Percentiles rank a stretch among this genome's conserved stretches.
phyloP scores from a whole-genome alignment of 2,329 filamentous ascomycete genomes.

The Pseudocercospora fijiensis region DNA sequence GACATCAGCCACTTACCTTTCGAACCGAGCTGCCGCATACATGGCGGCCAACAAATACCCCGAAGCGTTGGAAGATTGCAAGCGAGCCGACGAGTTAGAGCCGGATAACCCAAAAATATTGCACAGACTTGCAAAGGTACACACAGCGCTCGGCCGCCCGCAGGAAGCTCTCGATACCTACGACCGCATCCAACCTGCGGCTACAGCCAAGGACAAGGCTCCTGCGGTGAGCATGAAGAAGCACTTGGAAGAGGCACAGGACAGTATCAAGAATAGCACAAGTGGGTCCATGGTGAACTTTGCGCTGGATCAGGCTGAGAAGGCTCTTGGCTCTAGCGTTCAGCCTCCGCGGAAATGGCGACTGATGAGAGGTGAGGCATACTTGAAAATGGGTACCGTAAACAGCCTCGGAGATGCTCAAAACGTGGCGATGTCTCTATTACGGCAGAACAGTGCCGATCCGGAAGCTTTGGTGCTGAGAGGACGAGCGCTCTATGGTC shows the following conservation, averaged over 20 bases:
- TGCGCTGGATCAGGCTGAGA: slow-evolving; percentile 86
- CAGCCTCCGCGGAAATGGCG: slow-evolving; percentile 88
- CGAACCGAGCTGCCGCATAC: slow-evolving; percentile 91
- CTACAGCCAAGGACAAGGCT: slow-evolving; percentile 80
- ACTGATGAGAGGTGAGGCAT: slow-evolving; percentile 85
- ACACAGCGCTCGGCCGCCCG: slow-evolving; percentile 81
- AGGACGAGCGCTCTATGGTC: slow-evolving; percentile 81
- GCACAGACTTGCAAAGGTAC: slow-evolving; percentile 82
- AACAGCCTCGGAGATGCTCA: slow-evolving; percentile 90
- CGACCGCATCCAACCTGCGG: slow-evolving; percentile 72
- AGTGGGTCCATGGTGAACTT: slow-evolving; percentile 89
- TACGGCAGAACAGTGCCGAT: slow-evolving; percentile 84
- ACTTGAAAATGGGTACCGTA: slow-evolving; percentile 85
- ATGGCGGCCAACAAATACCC: slow-evolving; percentile 81
- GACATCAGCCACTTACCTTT: slow-evolving; percentile 82
- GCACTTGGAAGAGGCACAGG: slow-evolving; percentile 76
- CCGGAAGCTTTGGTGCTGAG: slow-evolving; percentile 90
- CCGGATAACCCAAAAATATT: slow-evolving; percentile 84
- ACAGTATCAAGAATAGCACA: slow-evolving; percentile 70
- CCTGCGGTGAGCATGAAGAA: slow-evolving; percentile 81
- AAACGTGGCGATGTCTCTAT: slow-evolving; percentile 82
- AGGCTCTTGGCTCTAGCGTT: slow-evolving; percentile 71
- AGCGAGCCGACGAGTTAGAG: slow-evolving; percentile 76
- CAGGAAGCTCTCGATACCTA: slow-evolving; percentile 84
- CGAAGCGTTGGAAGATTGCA: slow-evolving; percentile 83